phyloP scores from a whole-genome alignment of 441 rosid genomes.

The Erodium trifolium region DNA sequence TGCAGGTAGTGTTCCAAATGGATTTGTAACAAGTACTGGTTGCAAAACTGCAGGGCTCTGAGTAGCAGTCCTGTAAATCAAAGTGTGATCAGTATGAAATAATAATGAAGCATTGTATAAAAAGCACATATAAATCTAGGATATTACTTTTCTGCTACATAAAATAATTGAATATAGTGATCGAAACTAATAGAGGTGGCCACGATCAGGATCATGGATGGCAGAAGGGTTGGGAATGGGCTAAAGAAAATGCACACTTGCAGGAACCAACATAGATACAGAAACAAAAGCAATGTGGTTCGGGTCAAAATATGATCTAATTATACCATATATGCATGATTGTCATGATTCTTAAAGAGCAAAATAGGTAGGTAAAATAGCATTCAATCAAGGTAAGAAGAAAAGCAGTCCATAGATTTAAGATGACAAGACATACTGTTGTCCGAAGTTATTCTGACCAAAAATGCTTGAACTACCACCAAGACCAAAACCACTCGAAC shows the following conservation, averaged over 20 bases:
- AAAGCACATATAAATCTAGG: neutral
- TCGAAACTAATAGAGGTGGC: neutral
- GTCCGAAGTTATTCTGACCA: constrained; percentile 47
- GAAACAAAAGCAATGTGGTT: neutral
- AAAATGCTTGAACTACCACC: constrained; percentile 32
- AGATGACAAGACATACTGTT: constrained; percentile 39
- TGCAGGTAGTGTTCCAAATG: constrained; percentile 88
- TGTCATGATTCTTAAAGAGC: constrained; percentile 1
- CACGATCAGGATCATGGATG: neutral
- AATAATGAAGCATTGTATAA: neutral
- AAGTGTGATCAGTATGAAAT: constrained; percentile 7
- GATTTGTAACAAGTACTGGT: constrained; percentile 53
- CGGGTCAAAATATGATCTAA: neutral
- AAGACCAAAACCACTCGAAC: constrained; percentile 23
- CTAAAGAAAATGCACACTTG: neutral
- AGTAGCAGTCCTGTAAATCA: constrained; percentile 39
- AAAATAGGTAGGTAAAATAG: neutral
- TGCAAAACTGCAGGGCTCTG: constrained; percentile 43
- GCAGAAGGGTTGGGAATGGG: neutral
- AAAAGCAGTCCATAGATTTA: neutral
- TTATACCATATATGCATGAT: neutral
- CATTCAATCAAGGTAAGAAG: neutral
- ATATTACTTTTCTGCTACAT: neutral
- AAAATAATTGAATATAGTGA: neutral
- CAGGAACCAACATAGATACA: neutral